Evolutionary conservation across 495 filamentous ascomycete genomes (phyloP).

Genomic region (Aspergillus diversus): DNA sequence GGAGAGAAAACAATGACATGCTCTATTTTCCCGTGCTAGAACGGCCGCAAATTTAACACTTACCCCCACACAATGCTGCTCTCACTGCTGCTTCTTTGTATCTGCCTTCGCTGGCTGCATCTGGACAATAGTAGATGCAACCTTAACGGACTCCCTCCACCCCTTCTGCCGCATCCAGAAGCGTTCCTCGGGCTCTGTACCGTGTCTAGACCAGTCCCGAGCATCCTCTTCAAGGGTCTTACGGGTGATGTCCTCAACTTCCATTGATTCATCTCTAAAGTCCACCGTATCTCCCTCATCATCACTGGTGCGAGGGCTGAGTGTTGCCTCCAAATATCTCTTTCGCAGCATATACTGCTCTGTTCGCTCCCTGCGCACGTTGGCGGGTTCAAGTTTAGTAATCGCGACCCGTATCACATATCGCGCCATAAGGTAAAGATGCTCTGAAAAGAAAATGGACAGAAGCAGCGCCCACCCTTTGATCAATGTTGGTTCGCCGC

Average conservation of each 20-base stretch:
- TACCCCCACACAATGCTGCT: neutral
- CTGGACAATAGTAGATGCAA: conserved; percentile 61
- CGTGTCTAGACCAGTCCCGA: conserved; percentile 54
- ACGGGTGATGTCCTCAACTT: conserved; percentile 43
- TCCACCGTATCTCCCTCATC: conserved; percentile 25
- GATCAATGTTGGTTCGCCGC: conserved; percentile 63
- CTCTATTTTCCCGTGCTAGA: too few relatives aligned
- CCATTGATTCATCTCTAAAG: conserved; percentile 13
- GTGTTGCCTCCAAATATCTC: conserved; percentile 61
- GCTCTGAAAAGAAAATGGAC: conserved; percentile 85
- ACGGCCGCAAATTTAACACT: neutral
- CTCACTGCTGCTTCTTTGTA: conserved; percentile 62
- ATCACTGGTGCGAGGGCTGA: conserved; percentile 38
- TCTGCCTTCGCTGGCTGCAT: conserved; percentile 43
- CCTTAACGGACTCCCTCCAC: conserved; percentile 60
- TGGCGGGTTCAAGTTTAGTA: conserved; percentile 80
- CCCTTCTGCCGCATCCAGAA: conserved; percentile 74
- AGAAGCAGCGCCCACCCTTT: conserved; percentile 80
- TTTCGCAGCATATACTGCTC: conserved; percentile 77
- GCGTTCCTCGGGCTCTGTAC: conserved; percentile 57
- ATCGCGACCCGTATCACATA: conserved; percentile 71
- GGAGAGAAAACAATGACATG: too few relatives aligned
- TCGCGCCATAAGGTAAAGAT: conserved; percentile 76
- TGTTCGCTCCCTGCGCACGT: conserved; percentile 76
- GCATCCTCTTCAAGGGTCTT: conserved; percentile 69